Base-by-base conservation (phyloP, 75 land plant genomes). In the Pinus tabuliformis region DNA sequence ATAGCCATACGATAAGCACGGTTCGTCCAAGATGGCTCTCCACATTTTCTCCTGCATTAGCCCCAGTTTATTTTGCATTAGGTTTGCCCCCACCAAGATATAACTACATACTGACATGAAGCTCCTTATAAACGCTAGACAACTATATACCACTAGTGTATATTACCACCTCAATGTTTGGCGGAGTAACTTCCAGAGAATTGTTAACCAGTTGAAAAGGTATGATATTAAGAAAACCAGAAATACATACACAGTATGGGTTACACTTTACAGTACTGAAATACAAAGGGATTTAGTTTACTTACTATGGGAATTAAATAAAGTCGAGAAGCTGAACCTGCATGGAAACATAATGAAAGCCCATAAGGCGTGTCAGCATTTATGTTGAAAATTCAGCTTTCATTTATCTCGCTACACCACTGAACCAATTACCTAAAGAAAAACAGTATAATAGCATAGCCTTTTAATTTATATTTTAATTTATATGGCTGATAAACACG, bases 1-100 rank as follows among this genome's bases (percentile, higher is more conserved):
- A 89, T 20, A 89, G 73, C 91, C 91, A 89, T 42, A 84, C 60
- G n/a, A 87, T 73, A 14, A 89, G 63, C 78, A 89, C 89, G 28
- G 78, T 74, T 72, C 84, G 57, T 12, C 80, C 76, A 4, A 87
- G 74, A 49, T 76, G 84, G 71, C 83, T 87, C 37, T 59, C 6
- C 22, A 83, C 61, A 37, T 66, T 68, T 57, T 88, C 88, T 73
- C 78, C 90, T 60, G 62, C 62, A 60, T 18, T 21, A 60, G 21
- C 62, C 62, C 5, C 62, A 17, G 8, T 6, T 59, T 59, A 21
- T 20, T 21, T 59, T 60, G 22, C 62, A 60, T 60, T 60, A 60
- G 21, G 24, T 59, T 59, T 21, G 9, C 9, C 62, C 22, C 14
- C 62, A 59, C 62, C 9, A n/a, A 22, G 62, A 49, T 49, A 49